Evolutionary conservation across 2,329 filamentous ascomycete species (phyloP).

Genomic region (Exophiala xenobiotica): DNA sequence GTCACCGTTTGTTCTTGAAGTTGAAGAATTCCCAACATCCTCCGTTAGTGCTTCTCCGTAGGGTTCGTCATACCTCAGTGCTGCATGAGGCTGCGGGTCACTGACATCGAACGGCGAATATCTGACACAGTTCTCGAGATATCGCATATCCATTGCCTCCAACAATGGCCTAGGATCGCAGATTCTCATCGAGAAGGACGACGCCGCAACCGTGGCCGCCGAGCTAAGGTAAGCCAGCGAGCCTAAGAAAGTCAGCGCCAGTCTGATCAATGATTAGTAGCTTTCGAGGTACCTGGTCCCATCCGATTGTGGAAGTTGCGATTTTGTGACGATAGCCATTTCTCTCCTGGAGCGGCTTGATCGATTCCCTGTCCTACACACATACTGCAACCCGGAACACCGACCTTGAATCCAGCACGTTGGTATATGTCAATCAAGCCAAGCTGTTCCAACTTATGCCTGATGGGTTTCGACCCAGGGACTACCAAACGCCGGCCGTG

Average conservation of each 20-base stretch:
- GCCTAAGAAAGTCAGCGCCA: background rate
- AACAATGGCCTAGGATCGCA: slow-evolving; percentile 39
- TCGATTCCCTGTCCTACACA: slow-evolving; percentile 48
- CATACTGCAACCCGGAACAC: slow-evolving; percentile 46
- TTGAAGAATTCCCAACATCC: no score
- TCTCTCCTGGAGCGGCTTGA: slow-evolving; percentile 42
- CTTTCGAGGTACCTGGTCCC: slow-evolving; percentile 43
- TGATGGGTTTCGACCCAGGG: slow-evolving; percentile 43
- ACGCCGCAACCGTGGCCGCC: slow-evolving; percentile 49
- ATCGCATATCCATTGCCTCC: slow-evolving; percentile 32
- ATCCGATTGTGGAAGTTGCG: slow-evolving; percentile 50
- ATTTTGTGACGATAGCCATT: slow-evolving; percentile 49
- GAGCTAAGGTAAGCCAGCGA: slow-evolving; percentile 47
- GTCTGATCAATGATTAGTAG: background rate
- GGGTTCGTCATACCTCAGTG: background rate
- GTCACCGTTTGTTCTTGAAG: no score
- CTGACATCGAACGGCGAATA: background rate
- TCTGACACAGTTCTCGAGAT: slow-evolving; percentile 1
- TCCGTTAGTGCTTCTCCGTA: no score
- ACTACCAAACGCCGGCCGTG: slow-evolving; percentile 43
- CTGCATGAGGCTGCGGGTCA: background rate
- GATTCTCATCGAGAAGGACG: slow-evolving; percentile 46
- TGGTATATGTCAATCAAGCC: slow-evolving; percentile 43
- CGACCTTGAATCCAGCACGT: slow-evolving; percentile 44
- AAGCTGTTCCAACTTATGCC: slow-evolving; percentile 37